These are phyloP conservation scores for Pascua guehoae DNA, from an alignment of 1,284 basidiomycete genomes.

Conservation along the genomic window DNA sequence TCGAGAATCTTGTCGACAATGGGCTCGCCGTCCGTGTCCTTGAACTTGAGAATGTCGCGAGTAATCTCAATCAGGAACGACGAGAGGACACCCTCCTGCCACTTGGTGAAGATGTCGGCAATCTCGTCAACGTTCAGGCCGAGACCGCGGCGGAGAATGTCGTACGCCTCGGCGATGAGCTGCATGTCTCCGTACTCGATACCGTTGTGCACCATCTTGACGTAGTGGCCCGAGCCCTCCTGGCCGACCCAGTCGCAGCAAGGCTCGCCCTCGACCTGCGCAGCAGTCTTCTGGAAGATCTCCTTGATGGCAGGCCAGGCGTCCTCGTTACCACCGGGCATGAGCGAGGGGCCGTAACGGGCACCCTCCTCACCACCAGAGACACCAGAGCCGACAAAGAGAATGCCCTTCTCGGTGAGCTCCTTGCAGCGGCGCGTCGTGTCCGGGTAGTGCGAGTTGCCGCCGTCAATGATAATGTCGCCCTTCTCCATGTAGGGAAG, in stretches of 20 bases:
- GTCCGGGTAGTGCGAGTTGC: conserved; percentile 99
- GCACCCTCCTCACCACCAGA: conserved; percentile 99
- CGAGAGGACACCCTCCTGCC: conserved; percentile 99
- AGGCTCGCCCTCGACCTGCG: conserved; percentile 90
- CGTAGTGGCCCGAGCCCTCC: conserved; percentile 97
- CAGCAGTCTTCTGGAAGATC: conserved; percentile 97
- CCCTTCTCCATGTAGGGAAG: conserved; percentile 60
- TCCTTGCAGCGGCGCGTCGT: conserved; percentile 91
- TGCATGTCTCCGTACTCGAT: conserved; percentile 99
- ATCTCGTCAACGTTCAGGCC: conserved; percentile 80
- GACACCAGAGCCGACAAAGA: conserved; percentile 98
- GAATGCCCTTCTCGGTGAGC: conserved; percentile 87
- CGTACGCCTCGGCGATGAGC: conserved; percentile 96
- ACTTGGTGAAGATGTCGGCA: conserved; percentile 79
- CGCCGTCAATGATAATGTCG: conserved; percentile 98
- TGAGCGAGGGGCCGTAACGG: conserved; percentile 93
- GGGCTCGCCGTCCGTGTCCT: conserved; percentile 83
- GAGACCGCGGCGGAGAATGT: conserved; percentile 96
- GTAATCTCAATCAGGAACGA: conserved; percentile 99
- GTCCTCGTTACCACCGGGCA: conserved; percentile 93
- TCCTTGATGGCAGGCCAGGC: conserved; percentile 97
- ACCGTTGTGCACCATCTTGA: conserved; percentile 58
- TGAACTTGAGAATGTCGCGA: conserved; percentile 89
- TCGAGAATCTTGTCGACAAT: conserved; percentile 93
- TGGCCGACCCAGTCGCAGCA: conserved; percentile 99